Base-by-base conservation (phyloP, 2,329 filamentous ascomycete genomes). In the Acephala macrosclerotiorum region DNA sequence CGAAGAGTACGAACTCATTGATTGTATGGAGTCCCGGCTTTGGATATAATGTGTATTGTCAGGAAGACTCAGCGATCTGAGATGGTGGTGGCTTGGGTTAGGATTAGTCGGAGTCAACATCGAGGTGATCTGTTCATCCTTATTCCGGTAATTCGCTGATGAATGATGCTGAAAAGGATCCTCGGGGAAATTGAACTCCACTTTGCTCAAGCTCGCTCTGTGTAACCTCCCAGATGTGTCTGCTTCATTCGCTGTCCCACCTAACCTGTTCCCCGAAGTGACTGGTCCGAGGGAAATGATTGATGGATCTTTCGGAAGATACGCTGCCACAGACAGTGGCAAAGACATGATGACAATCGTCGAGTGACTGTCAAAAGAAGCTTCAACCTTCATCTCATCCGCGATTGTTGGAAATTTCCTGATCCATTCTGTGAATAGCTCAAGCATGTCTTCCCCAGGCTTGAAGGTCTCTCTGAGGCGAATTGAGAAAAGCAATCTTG, bases 371-470 rank as follows among this genome's bases (percentile, higher is more conserved):
- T 65, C 63, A 18, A 65, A 65, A 1, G 53, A 47, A 3, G 63
- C 63, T 36, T 65, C 63, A 1, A 65, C 58, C n/a, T 36, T 65
- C 40, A 65, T 60, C 33, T 65, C 58, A n/a, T 61, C 59, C 1
- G 63, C 63, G n/a, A 65, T 60, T 4, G 64, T 65, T 6, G 66
- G 62, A 11, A 69, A 57, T 9, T 42, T 56, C 7, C 65, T 42
- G 8, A 65, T 61, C 65, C 65, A 67, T 18, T 67, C 62, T 22
- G 58, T 60, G 29, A 67, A 65, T 5, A 67, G 16, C 9, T 67
- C 65, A 7, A 59, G 33, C 45, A 64, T 59, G 49, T 47, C 26
- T 36, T 65, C 62, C 16, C 56, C 35, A 26, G 65, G 62, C 38
- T 58, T 22, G 16, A 67, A 62, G 5, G 63, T 62, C 11, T 67